phyloP scores from a whole-genome alignment of 257 asterid genomes.

The Ilex aquifolium region DNA sequence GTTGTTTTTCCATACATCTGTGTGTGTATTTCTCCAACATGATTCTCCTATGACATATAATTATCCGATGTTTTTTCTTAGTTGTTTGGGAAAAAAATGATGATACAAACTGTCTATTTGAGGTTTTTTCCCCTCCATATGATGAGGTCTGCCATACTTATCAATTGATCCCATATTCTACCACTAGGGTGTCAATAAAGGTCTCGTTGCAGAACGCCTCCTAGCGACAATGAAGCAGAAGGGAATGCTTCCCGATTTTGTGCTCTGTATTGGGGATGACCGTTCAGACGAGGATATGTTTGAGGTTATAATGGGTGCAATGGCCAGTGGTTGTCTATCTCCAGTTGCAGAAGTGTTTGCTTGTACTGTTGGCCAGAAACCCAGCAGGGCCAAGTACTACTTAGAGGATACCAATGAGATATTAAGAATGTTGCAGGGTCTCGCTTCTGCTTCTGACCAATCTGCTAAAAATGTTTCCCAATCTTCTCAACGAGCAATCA shows the following conservation, averaged over 20 bases:
- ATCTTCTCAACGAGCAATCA: constrained; percentile 21
- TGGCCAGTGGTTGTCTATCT: constrained; percentile 48
- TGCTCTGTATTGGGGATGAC: constrained; percentile 82
- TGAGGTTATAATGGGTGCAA: constrained; percentile 73
- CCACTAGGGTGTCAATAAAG: constrained; percentile 73
- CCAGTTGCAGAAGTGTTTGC: constrained; percentile 78
- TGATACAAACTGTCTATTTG: too few species aligned
- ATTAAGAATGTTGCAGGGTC: constrained; percentile 72
- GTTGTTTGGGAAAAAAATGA: too few species aligned
- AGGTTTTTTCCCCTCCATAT: too few species aligned
- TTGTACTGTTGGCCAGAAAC: constrained; percentile 82
- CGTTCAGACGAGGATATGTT: constrained; percentile 87
- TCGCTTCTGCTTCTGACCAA: constrained; percentile 62
- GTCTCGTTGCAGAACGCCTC: constrained; percentile 57
- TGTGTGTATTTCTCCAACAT: too few species aligned
- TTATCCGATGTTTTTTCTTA: neutral
- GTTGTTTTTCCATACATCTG: too few species aligned
- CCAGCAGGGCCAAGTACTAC: constrained; percentile 74
- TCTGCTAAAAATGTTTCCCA: constrained; percentile 27
- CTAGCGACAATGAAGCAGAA: constrained; percentile 46
- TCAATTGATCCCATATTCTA: neutral
- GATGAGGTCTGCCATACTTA: neutral
- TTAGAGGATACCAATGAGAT: constrained; percentile 66
- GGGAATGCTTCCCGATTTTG: constrained; percentile 61
- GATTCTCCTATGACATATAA: too few species aligned